Evolutionary conservation across 2,329 filamentous ascomycete species (phyloP).

Genomic region (Trichophyton verrucosum): DNA sequence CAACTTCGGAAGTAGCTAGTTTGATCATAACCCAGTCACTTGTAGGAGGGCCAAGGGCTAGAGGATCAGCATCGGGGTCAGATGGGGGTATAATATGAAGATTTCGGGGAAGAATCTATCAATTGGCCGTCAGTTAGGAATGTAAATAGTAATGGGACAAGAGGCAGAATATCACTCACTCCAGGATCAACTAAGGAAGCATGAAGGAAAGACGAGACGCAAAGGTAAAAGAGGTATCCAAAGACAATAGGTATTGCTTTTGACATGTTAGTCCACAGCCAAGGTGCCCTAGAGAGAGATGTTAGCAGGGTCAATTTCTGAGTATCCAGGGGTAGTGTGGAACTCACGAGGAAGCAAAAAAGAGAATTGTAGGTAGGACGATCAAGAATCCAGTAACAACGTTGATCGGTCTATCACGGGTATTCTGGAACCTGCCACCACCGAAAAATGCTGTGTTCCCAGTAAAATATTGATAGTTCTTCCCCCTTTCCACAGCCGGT

Average conservation of each 20-base stretch:
- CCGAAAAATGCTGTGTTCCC: slow-evolving; percentile 87
- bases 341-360: slow-evolving; percentile 65
- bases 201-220: slow-evolving; percentile 85
- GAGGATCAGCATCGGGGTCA: slow-evolving; percentile 64
- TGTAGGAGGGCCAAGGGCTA: slow-evolving; percentile 68
- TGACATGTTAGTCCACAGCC: slow-evolving; percentile 74
- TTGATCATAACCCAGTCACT: slow-evolving; percentile 93
- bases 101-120: slow-evolving; percentile 79
- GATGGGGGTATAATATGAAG: slow-evolving; percentile 74
- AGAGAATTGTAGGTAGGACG: slow-evolving; percentile 65
- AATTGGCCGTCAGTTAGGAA: neutral
- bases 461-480: slow-evolving; percentile 83
- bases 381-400: slow-evolving; percentile 71
- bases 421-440: slow-evolving; percentile 77
- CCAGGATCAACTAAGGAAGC: slow-evolving; percentile 87
- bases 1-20: slow-evolving; percentile 57
- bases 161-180: slow-evolving; percentile 46
- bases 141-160: neutral
- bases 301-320: slow-evolving; percentile 5
- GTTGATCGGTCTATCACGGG: slow-evolving; percentile 76
- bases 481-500: slow-evolving; percentile 40
- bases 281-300: slow-evolving; percentile 47
- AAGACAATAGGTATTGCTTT: slow-evolving; percentile 82
- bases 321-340: neutral
- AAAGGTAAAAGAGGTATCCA: slow-evolving; percentile 82